These are phyloP conservation scores for Solanum corneliomulleri DNA, from an alignment of 257 asterid species.

Conservation along the genomic window DNA sequence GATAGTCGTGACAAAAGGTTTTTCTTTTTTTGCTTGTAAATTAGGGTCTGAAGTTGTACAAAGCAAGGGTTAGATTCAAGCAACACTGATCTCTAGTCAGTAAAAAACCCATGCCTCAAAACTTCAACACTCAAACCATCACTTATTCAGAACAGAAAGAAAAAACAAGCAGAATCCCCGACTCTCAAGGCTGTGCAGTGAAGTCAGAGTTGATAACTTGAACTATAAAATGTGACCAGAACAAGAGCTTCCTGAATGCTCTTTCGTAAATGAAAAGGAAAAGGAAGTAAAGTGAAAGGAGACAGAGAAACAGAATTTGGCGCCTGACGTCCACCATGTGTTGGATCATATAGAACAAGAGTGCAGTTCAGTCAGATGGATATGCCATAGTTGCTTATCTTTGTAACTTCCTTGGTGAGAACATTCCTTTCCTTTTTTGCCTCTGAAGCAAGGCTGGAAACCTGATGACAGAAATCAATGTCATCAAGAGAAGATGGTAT, in stretches of 20 bases:
- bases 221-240: background rate
- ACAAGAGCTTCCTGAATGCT: background rate
- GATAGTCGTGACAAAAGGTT: background rate
- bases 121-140: background rate
- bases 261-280: background rate
- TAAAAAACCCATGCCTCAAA: background rate
- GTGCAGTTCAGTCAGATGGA: conserved; percentile 40
- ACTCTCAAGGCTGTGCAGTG: background rate
- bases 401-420: conserved; percentile 67
- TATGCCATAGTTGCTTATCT: conserved; percentile 84
- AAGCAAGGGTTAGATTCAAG: background rate
- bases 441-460: conserved; percentile 59
- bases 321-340: background rate
- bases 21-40: background rate
- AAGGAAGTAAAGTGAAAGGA: background rate
- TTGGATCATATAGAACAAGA: background rate
- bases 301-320: background rate
- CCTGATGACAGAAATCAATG: conserved; percentile 25
- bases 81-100: background rate
- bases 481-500: background rate
- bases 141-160: background rate
- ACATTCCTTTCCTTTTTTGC: conserved; percentile 52
- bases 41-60: background rate
- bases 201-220: background rate
- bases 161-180: background rate